Base-by-base conservation (phyloP, 768 basidiomycete genomes). In the Calvatia gigantea region DNA sequence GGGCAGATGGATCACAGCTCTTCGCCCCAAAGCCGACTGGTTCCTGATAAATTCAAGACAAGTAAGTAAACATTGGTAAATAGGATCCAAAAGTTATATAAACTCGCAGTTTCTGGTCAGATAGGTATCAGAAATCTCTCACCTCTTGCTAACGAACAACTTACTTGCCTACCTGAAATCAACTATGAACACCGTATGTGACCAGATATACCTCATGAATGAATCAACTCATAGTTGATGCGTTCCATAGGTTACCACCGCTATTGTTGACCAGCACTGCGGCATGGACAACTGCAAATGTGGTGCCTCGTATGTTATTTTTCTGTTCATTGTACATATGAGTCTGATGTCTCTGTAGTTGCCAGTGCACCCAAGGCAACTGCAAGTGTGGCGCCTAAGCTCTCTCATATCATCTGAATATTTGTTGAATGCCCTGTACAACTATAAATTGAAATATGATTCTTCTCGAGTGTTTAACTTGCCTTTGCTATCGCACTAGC, bases 331-430 rank as follows among this genome's bases (percentile, higher is more conserved):
- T 29, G 14, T 31, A 21, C 56, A 21, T 42, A 41, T 33, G 32
- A 19, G 5, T 14, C 17, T 56, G 23, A 23, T 28, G 12, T 43
- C 39, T 15, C 39, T 35, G 9, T 28, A 86, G 84, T 58, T 87
- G 85, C 75, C 55, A 58, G 25, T 86, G 85, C 79, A 77, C 80
- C 70, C 64, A 81, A 48, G 80, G 77, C 51, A 77, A 80, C 58
- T 86, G 84, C 84, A 85, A 85, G 70, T 87, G 83, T n/a, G n/a
- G n/a, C n/a, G n/a, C n/a, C 75, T 83, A 68, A 79, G 58, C 57
- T 15, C 14, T n/a, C 42, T 29, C 21, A 38, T 2, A 9, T 17
- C n/a, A n/a, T n/a, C n/a, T n/a, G n/a, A n/a, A n/a, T n/a, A n/a
- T n/a, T n/a, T n/a, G n/a, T n/a, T n/a, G n/a, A n/a, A n/a, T n/a